phyloP scores from a whole-genome alignment of 2,329 filamentous ascomycete genomes.

The Madurella mycetomatis region DNA sequence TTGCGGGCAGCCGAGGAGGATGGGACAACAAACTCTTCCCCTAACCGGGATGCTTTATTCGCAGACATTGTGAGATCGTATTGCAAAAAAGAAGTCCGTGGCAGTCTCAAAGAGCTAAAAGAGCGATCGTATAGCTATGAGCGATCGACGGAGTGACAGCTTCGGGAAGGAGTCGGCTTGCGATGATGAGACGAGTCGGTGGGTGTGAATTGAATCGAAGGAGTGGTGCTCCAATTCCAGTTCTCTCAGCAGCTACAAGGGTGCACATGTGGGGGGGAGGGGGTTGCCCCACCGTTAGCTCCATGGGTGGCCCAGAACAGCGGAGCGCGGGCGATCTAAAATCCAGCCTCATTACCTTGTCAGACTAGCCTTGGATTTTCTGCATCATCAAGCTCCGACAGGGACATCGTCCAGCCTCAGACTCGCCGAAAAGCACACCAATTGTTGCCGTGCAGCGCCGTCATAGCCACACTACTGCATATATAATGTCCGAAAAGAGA shows the following conservation, averaged over 20 bases:
- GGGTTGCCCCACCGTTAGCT: conserved; percentile 1
- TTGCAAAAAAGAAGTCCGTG: neutral
- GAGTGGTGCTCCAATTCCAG: neutral
- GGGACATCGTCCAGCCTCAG: neutral
- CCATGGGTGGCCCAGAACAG: neutral
- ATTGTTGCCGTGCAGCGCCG: neutral
- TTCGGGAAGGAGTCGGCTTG: no score
- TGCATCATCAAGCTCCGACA: conserved; percentile 7
- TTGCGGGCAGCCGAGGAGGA: neutral
- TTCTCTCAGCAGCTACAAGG: conserved; percentile 14
- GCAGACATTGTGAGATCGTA: conserved; percentile 46
- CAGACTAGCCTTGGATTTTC: neutral
- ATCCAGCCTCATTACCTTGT: conserved; percentile 15
- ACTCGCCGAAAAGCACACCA: neutral
- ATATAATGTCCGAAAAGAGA: conserved; percentile 83
- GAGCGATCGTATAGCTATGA: neutral
- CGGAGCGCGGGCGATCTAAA: conserved; percentile 26
- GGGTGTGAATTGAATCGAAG: neutral
- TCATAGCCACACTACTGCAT: no score
- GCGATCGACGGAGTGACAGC: neutral
- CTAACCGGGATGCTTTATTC: conserved; percentile 57
- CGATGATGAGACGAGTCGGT: no score
- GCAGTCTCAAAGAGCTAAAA: neutral
- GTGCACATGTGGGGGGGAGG: conserved; percentile 15
- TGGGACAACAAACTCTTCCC: conserved; percentile 49